Conservation (phyloP, 2,329 filamentous ascomycete genomes). For the Monosporascus sp. region DNA sequence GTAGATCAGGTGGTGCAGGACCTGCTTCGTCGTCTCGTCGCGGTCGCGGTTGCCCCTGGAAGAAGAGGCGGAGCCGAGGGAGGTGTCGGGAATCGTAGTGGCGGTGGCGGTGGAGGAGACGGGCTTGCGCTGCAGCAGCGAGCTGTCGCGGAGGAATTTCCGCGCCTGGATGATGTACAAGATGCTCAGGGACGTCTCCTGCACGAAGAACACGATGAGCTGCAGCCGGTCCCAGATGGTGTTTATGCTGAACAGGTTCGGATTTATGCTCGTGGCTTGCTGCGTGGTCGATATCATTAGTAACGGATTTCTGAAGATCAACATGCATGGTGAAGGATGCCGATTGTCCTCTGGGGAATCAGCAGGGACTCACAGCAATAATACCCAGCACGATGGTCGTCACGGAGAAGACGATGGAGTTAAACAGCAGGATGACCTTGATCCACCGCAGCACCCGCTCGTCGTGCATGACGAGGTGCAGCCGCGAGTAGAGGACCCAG, state of each 20-base stretch:
- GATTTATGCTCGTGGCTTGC: slow-evolving; percentile 20
- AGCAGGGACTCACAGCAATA: slow-evolving; percentile 17
- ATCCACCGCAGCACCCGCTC: slow-evolving; percentile 16
- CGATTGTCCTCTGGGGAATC: not conserved
- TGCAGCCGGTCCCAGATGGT: slow-evolving; percentile 26
- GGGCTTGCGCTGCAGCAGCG: slow-evolving; percentile 2
- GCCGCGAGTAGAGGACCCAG: slow-evolving; percentile 26
- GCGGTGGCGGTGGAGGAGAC: not conserved
- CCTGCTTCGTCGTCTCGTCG: slow-evolving; percentile 5
- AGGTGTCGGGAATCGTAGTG: slow-evolving; percentile 1
- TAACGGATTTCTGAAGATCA: not conserved
- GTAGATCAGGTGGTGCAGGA: slow-evolving; percentile 29
- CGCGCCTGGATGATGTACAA: slow-evolving; percentile 26
- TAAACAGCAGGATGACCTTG: slow-evolving; percentile 17
- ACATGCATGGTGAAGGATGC: not conserved
- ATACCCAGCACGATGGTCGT: slow-evolving; percentile 24
- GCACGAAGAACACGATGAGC: slow-evolving; percentile 25
- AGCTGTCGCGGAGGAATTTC: slow-evolving; percentile 12
- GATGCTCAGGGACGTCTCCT: slow-evolving; percentile 23
- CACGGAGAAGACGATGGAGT: slow-evolving; percentile 21
- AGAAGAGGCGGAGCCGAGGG: slow-evolving; percentile 1
- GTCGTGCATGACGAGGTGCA: slow-evolving; percentile 23
- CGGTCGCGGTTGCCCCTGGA: not conserved
- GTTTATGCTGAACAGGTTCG: slow-evolving; percentile 16
- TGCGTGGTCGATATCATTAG: not conserved